Conservation (phyloP, 495 filamentous ascomycete genomes). For the Neurospora terricola region DNA sequence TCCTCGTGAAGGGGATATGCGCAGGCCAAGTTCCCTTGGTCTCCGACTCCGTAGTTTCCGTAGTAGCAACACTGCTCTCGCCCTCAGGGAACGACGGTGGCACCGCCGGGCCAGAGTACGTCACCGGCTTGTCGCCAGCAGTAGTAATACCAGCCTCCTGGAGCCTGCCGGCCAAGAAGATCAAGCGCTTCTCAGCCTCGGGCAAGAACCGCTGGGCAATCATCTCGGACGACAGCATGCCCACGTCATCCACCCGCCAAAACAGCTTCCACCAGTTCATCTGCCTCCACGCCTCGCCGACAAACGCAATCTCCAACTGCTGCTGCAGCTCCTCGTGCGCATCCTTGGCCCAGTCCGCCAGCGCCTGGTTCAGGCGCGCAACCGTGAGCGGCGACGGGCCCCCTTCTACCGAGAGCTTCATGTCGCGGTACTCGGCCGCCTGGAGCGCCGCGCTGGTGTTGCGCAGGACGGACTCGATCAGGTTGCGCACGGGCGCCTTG, state of each 20-base stretch:
- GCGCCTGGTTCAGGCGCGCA: constrained; percentile 41
- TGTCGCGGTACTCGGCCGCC: constrained; percentile 34
- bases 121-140: constrained; percentile 1
- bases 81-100: not conserved
- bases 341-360: constrained; percentile 64
- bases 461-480: constrained; percentile 58
- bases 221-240: constrained; percentile 68
- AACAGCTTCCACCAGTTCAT: constrained; percentile 91
- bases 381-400: constrained; percentile 32
- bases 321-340: constrained; percentile 76
- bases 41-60: not conserved
- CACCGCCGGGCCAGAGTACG: constrained; percentile 11
- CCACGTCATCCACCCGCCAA: constrained; percentile 88
- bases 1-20: constrained; percentile 49
- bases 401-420: constrained; percentile 6
- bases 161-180: constrained; percentile 75
- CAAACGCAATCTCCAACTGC: constrained; percentile 64
- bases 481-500: constrained; percentile 50
- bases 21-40: constrained; percentile 24
- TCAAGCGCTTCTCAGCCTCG: constrained; percentile 59
- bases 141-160: constrained; percentile 42
- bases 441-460: constrained; percentile 46
- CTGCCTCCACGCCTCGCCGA: constrained; percentile 57
- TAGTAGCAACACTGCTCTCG: not conserved
- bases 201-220: constrained; percentile 63